Base-by-base conservation (phyloP, 2,329 filamentous ascomycete genomes). In the Colletotrichum brevisporum region DNA sequence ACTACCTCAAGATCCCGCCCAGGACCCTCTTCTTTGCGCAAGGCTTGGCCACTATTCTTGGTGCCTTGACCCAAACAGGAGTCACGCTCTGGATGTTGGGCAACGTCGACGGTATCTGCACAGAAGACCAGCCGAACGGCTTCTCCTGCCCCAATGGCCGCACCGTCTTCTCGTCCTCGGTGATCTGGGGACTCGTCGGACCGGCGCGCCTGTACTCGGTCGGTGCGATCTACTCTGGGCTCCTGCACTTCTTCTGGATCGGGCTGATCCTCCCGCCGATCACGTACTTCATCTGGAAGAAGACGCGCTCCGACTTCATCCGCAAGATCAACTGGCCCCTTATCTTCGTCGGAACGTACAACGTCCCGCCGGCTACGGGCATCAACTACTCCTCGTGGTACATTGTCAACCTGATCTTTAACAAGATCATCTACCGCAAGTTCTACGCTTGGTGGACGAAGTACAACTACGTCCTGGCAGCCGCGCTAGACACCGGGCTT, bases 121-220 rank as follows among this genome's bases (percentile, higher is more conserved):
- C 80, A 1, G 67, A 74, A 0, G 55, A 82, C 0, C 86, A 89
- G 70, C 31, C 75, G 1, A 83, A 85, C 72, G 83, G 85, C 58
- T 86, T 89, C 74, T 86, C 80, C 36, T 90, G 88, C 74, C 88
- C 89, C 15, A 83, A 83, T 41, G 85, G 85, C n/a, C 84, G 84
- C 41, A 87, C 89, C 0, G 90, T 90, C 73, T 90, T 87, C 79
- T 89, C 86, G 15, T 85, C 85, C n/a, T 88, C 85, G 6, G 82
- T 89, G 5, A 85, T 89, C 67, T 90, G 88, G 89, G 89, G 89
- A 60, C 82, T 88, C 12, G 88, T 91, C 55, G 89, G 79, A 0
- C 79, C 79, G 0, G 73, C 71, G 24, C 74, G 75, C 36, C 76
- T 80, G 2, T 80, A 79, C 57, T 77, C 78, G n/a, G 73, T 72